Evolutionary conservation across 75 land plant genomes (phyloP).

Genomic region (Chamaecyparis obtusa): DNA sequence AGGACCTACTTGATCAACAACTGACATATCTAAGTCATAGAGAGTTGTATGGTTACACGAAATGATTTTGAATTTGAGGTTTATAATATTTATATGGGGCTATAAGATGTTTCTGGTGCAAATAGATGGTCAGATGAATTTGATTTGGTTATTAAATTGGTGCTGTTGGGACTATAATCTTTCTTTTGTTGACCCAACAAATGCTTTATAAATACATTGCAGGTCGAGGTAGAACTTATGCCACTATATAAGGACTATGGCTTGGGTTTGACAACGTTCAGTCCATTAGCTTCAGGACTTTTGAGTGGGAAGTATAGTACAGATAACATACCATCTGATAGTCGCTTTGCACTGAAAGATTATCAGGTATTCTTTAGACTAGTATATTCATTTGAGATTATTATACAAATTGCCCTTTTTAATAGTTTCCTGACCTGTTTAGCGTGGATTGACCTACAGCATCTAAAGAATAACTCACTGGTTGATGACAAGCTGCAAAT

Average conservation of each 20-base stretch:
- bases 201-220: neutral
- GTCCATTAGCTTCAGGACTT: slow-evolving; percentile 31
- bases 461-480: slow-evolving; percentile 29
- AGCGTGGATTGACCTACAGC: slow-evolving; percentile 15
- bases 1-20: neutral
- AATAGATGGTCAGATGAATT: neutral
- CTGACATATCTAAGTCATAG: neutral
- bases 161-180: neutral
- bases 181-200: neutral
- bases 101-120: neutral
- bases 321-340: slow-evolving; percentile 24
- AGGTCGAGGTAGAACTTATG: slow-evolving; percentile 28
- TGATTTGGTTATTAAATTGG: neutral
- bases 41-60: neutral
- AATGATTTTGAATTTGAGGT: neutral
- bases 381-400: neutral
- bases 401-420: neutral
- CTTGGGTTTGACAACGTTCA: slow-evolving; percentile 25
- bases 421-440: neutral
- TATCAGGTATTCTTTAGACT: slow-evolving; percentile 18
- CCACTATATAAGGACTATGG: slow-evolving; percentile 30
- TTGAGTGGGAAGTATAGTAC: slow-evolving; percentile 33
- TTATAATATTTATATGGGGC: neutral
- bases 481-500: slow-evolving; percentile 34
- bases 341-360: slow-evolving; percentile 31